Base-by-base conservation (phyloP, 106 monocot genomes). In the Triglochin maritima region DNA sequence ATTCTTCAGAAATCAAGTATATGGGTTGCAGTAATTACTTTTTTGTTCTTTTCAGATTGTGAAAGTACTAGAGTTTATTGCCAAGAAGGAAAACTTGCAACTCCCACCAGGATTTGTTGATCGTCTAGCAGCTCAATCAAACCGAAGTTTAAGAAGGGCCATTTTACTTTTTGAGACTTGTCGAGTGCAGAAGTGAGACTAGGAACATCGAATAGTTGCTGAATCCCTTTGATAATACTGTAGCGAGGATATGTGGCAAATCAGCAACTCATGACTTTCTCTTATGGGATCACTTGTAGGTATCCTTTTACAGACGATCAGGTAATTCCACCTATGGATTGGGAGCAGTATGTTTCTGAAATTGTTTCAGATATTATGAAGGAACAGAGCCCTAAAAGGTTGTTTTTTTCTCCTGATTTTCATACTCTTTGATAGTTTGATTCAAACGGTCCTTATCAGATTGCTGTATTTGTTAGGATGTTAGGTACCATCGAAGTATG, bases 351-450 rank as follows among this genome's bases (percentile, higher is more conserved):
- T 71, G 83, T 96, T 56, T 90, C 90, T 65, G 90, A 88, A 72
- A 96, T 96, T 64, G 85, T 83, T 66, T 82, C 87, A 66, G 95
- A 96, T 79, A 86, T 96, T 58, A 81, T 96, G 83, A 91, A 82
- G 77, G 95, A 96, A 50, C 95, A 96, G 71, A 96, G 90, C 69
- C 95, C 95, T 63, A 96, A 96, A 82, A 96, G 88, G 95, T 93
- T 46, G 10, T 68, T 7, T 56, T 68, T 4, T 66, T 17, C 8
- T 11, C 5, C 43, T 15, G n/a, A n/a, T n/a, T n/a, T n/a, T n/a
- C n/a, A n/a, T n/a, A n/a, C n/a, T n/a, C n/a, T n/a, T n/a, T n/a
- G n/a, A n/a, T n/a, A n/a, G n/a, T n/a, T n/a, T n/a, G n/a, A n/a
- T n/a, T n/a, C n/a, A n/a, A n/a, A n/a, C n/a, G n/a, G n/a, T n/a